These are phyloP conservation scores for Aspergillus affinis DNA, from an alignment of 495 filamentous ascomycete species.

Conservation along the genomic window DNA sequence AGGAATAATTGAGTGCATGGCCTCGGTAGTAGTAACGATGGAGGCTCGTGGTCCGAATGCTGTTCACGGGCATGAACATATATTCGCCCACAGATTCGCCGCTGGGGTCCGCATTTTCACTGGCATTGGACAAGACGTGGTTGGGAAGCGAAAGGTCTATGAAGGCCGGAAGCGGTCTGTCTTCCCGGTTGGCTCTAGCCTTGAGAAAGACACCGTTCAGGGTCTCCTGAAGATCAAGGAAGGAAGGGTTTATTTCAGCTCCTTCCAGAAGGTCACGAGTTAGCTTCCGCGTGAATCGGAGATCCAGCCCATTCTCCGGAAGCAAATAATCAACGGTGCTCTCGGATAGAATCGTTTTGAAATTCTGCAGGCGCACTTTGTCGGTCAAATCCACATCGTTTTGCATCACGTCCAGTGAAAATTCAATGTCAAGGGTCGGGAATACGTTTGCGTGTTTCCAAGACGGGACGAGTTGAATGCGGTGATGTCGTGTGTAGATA, in stretches of 20 bases:
- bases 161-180: constrained; percentile 30
- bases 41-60: constrained; percentile 26
- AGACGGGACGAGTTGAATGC: constrained; percentile 36
- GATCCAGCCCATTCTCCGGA: constrained; percentile 40
- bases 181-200: neutral
- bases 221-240: constrained; percentile 21
- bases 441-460: constrained; percentile 19
- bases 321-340: constrained; percentile 43
- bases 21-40: constrained; percentile 32
- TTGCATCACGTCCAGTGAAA: constrained; percentile 12
- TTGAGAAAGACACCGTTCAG: constrained; percentile 21
- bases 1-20: constrained; percentile 30
- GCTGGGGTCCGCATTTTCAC: neutral
- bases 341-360: constrained; percentile 31
- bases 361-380: constrained; percentile 23
- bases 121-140: constrained; percentile 3
- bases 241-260: constrained; percentile 1
- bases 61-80: constrained; percentile 33
- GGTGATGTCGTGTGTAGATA: constrained; percentile 17
- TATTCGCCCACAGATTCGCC: constrained; percentile 31
- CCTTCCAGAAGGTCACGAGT: constrained; percentile 26
- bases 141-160: constrained; percentile 33
- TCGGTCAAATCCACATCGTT: neutral
- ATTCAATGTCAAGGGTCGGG: constrained; percentile 39
- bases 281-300: constrained; percentile 41